Evolutionary conservation across 202 grass and related monocot species (phyloP), one percentile per base, ranked within the genome.

Genomic region (Saccharum hybrid): DNA sequence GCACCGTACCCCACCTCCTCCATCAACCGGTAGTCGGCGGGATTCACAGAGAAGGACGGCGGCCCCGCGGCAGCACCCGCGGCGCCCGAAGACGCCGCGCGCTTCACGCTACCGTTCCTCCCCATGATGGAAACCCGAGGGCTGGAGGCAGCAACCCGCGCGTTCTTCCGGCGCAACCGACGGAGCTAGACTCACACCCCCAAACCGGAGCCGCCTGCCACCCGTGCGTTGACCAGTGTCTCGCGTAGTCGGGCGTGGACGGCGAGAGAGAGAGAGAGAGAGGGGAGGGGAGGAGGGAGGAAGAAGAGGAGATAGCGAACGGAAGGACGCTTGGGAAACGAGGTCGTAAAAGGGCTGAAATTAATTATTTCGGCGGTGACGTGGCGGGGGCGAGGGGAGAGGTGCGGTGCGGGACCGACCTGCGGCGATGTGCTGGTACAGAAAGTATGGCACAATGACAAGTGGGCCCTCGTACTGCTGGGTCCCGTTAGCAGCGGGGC

Each of bases 1-100:
- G 96, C 96, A 9, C 96, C 96, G 78, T 99, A 92, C 2, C 96
- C 96, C 3, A 99, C 93, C 74, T 96, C 93, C 88, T 96, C 89
- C 34, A 96, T 73, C 2, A 96, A 81, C 62, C 79, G 79, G 80
- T 99, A 99, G 80, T 99, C 96, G 26, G 22, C 57, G 18, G 72
- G 88, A 1, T 80, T 83, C 88, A 48, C 89, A 59, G 87, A 93
- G 86, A 90, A 99, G 85, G 89, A 30, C 74, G 84, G 84, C 8
- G 64, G 28, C n/a, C n/a, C n/a, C n/a, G n/a, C n/a, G n/a, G n/a
- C n/a, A n/a, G n/a, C n/a, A n/a, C 69, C 84, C 21, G 81, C 70
- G n/a, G 54, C 70, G 38, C 64, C 84, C 23, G 81, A 21, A 11
- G 63, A 57, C 83, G 71, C 13, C 12, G 71, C 10, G 80, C 90